Evolutionary conservation across 2,329 filamentous ascomycete genomes (phyloP).

Genomic region (Monosporascus sp.): DNA sequence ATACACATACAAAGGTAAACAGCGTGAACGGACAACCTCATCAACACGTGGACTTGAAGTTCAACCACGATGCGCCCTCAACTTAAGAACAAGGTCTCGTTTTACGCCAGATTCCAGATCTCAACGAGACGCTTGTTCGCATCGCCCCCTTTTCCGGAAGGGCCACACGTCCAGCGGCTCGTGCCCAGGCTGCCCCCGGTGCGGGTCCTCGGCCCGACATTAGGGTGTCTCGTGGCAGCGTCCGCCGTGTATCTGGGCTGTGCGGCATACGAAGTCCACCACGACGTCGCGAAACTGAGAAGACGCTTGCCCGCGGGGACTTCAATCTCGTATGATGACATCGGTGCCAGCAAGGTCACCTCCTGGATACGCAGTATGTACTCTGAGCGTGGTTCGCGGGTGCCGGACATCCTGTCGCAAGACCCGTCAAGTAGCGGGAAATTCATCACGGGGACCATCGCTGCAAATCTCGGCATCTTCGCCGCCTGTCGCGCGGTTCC

Average conservation of each 20-base stretch:
- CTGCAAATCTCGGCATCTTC: constrained; percentile 9
- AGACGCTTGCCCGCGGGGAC: not conserved
- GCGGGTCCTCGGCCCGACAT: constrained; percentile 15
- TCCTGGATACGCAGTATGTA: not conserved
- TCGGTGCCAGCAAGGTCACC: not conserved
- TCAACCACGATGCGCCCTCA: too few relatives aligned
- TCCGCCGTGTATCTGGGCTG: constrained; percentile 19
- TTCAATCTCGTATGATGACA: constrained; percentile 11
- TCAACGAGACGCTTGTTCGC: not conserved
- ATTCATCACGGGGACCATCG: constrained; percentile 8
- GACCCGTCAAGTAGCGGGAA: not conserved
- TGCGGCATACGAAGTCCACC: constrained; percentile 21
- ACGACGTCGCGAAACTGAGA: constrained; percentile 11
- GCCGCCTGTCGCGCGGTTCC: constrained; percentile 4
- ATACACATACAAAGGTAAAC: not conserved
- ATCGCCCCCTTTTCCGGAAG: not conserved
- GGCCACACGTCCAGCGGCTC: not conserved
- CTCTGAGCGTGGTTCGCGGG: not conserved
- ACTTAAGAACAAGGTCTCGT: too few relatives aligned
- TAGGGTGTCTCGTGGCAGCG: constrained; percentile 18
- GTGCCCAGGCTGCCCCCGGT: constrained; percentile 5
- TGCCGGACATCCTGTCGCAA: not conserved
- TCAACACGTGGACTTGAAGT: too few relatives aligned
- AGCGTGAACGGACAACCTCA: too few relatives aligned
- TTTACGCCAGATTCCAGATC: not conserved